Percentiles rank a stretch among this genome's conserved stretches.
Conservation (phyloP, 2,329 filamentous ascomycete genomes). For the Pseudogymnoascus sp. region DNA sequence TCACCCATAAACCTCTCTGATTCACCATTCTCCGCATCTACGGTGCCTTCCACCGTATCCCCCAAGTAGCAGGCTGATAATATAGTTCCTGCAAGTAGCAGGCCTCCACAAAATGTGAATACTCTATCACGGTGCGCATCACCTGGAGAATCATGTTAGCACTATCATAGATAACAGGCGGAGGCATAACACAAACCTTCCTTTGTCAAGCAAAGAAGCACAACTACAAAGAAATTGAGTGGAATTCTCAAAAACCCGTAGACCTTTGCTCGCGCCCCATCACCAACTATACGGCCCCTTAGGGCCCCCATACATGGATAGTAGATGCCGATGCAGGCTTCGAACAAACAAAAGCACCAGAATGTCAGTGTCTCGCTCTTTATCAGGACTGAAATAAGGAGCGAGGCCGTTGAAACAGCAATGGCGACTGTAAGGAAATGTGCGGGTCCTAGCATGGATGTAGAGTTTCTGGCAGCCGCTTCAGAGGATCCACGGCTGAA, state of each 20-base stretch:
- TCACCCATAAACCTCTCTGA: background rate
- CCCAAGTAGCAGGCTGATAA: constrained; percentile 2
- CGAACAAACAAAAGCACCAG: constrained; percentile 49
- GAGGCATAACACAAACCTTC: constrained; percentile 28
- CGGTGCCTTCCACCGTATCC: background rate
- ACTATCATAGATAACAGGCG: constrained; percentile 5
- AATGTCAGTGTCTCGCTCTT: constrained; percentile 39
- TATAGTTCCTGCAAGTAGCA: constrained; percentile 5
- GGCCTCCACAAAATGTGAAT: constrained; percentile 9
- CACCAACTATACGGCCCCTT: constrained; percentile 46
- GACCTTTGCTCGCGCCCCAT: constrained; percentile 43
- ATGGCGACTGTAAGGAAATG: constrained; percentile 34
- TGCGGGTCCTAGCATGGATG: constrained; percentile 22
- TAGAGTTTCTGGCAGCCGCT: constrained; percentile 14
- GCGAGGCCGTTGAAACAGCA: constrained; percentile 29
- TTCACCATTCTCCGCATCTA: background rate
- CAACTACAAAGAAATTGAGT: constrained; percentile 48
- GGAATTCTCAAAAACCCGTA: constrained; percentile 51
- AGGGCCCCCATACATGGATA: constrained; percentile 47
- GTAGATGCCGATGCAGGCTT: constrained; percentile 49
- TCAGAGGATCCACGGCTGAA: constrained; percentile 32
- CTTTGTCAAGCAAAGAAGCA: constrained; percentile 37
- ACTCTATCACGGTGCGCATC: constrained; percentile 2
- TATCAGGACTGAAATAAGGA: constrained; percentile 36
- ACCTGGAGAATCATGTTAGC: background rate